These are phyloP conservation scores for Domatiomyces catenatus DNA, from an alignment of 2,329 filamentous ascomycete species.

Conservation along the genomic window DNA sequence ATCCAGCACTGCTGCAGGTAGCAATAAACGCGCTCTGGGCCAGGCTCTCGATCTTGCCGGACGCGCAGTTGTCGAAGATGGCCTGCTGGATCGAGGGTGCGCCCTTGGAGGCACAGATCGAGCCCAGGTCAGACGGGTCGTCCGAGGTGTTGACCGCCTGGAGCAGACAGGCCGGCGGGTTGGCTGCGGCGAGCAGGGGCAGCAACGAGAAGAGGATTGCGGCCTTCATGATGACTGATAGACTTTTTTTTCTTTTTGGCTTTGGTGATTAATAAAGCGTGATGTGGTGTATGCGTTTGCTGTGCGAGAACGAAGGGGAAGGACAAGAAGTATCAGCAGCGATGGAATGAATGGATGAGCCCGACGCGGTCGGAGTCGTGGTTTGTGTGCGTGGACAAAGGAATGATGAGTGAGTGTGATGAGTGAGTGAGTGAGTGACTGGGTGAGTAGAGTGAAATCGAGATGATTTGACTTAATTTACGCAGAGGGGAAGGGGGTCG, in stretches of 20 bases:
- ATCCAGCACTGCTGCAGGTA: constrained; percentile 26
- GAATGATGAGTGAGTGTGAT: too few relatives aligned
- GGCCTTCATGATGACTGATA: constrained; percentile 13
- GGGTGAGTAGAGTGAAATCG: neutral
- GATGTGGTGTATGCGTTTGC: too few relatives aligned
- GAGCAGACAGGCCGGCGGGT: constrained; percentile 37
- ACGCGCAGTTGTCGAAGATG: constrained; percentile 24
- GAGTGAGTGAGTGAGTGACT: neutral
- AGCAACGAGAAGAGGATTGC: constrained; percentile 29
- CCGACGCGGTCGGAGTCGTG: neutral
- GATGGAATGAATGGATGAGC: constrained; percentile 4
- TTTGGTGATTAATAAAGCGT: too few relatives aligned
- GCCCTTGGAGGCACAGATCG: constrained; percentile 24
- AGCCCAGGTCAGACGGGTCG: constrained; percentile 25
- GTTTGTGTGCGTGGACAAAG: neutral
- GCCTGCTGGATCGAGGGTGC: constrained; percentile 23
- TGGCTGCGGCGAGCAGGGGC: constrained; percentile 29
- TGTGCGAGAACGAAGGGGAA: too few relatives aligned
- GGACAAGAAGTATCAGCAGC: constrained; percentile 3
- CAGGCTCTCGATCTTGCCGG: constrained; percentile 17
- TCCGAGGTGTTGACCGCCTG: constrained; percentile 30
- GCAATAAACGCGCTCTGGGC: constrained; percentile 26
- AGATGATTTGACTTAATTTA: neutral
- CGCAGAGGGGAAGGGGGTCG: too few relatives aligned
- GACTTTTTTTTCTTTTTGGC: too few relatives aligned